Base-by-base conservation (phyloP, 208 protist species). In the Trypanosoma vivax region DNA sequence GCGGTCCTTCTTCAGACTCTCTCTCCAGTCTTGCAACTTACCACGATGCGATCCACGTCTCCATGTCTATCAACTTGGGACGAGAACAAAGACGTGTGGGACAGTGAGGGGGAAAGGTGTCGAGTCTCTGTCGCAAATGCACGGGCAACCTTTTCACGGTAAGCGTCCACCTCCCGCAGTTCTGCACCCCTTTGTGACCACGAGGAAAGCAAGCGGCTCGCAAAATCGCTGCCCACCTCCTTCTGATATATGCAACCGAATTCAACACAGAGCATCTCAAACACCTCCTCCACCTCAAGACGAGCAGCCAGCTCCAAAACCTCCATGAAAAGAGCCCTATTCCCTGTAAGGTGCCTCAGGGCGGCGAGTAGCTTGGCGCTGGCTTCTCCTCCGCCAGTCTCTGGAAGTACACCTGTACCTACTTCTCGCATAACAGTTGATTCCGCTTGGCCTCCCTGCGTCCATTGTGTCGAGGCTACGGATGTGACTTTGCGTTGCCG, bases 1-100 rank as follows among this genome's bases (percentile, higher is more conserved):
- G 33, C 66, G 59, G 39, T 87, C 79, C 16, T 76, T 53, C 24
- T 62, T 67, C 25, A 86, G 37, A 19, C 33, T 30, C 18, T 23
- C 28, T 10, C 23, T 2, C 50, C 50, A 66, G 0, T 21, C 11
- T 30, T 31, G 3, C 30, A 0, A 46, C 7, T 13, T 25, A 29
- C 34, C 25, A 16, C 1, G 9, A 6, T 30, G n/a, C 21, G 52
- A 13, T 50, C 10, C 25, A 7, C 33, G 18, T 52, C 34, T 23
- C 42, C 9, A 9, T 56, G 7, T 37, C 19, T 3, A 19, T 54
- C 40, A 16, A 19, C 2, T 40, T n/a, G 19, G 18, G 39, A 4
- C 14, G 28, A 16, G 16, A 45, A 14, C 9, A 24, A 33, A n/a
- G 16, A 28, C 16, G 39, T 27, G 16, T 6, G 13, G n/a, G 4